Base-by-base conservation (phyloP, 495 filamentous ascomycete genomes). In the Penicillium salamii region DNA sequence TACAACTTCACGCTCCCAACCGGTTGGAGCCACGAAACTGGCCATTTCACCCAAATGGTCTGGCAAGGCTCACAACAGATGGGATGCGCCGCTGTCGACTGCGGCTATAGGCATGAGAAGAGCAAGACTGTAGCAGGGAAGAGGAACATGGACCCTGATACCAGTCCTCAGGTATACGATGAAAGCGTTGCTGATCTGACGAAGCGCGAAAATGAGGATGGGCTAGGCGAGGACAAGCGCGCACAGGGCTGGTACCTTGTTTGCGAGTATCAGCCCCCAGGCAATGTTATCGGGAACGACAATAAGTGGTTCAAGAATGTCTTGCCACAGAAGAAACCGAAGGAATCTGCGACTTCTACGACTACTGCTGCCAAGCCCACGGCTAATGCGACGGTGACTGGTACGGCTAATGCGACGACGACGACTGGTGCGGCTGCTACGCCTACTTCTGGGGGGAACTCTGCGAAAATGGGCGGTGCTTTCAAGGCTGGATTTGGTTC, bases 31-130 rank as follows among this genome's bases (percentile, higher is more conserved):
- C 76, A 87, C 50, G 56, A 67, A 14, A 90, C 88, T n/a, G 89
- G 88, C 0, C 89, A 95, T 67, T 95, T 90, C 64, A 90, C 89
- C 20, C 88, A 91, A 72, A 62, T 95, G 35, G 88, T 92, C 1
- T 95, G 89, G 89, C 82, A 78, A 63, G 69, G 72, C 28, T 90
- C 87, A 8, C 84, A 66, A 15, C 66, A 75, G 36, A 79, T 91
- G 0, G 89, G 89, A 7, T 95, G 89, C 63, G 86, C 78, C 29
- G 67, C 77, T 35, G 65, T 72, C 46, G 63, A 81, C 48, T 92
- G 89, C 49, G 76, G 71, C 17, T 69, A 68, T 32, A 49, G 47
- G n/a, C n/a, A n/a, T 7, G 15, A 57, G 12, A 26, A 8, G 29
- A 13, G 11, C 5, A 32, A 32, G 29, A 26, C 23, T 4, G 23